Evolutionary conservation across 2,329 filamentous ascomycete species (phyloP), one percentile per base, ranked within the genome.

Genomic region (Chrysosphaeria jannelii): DNA sequence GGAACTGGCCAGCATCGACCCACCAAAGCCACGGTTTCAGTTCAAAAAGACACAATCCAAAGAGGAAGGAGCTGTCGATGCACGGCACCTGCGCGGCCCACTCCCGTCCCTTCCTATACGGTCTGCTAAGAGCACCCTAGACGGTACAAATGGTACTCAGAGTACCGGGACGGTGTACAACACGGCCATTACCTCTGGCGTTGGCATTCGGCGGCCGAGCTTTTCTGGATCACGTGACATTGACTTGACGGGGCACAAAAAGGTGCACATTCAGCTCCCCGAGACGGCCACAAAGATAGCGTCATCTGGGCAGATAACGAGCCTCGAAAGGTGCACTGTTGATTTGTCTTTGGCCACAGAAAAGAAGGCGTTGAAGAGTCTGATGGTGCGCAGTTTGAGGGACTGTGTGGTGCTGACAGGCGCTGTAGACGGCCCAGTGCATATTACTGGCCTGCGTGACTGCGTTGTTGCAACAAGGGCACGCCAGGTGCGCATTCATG

Each of bases 401-500:
- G 46, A 57, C 20, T 72, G 67, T 23, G 47, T 93, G 10, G 50
- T 97, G 13, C 48, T 91, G 9, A 71, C 68, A 19, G 78, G 79
- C 0, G 59, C 62, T 26, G 70, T 91, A 5, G 52, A 57, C 19
- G 85, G 85, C 0, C 62, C 85, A 1, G 64, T 69, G 6, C 81
- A 93, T 38, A 58, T 93, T 24, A 93, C 81, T 0, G 57, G 53
- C 1, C 47, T 90, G 2, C 47, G 52, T 23, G 51, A 75, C 34
- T 72, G 66, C 30, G 57, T 76, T n/a, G 43, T 89, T 9, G 62
- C 91, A 0, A 63, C 90, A 3, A 54, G 61, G 5, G 71, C 74
- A 24, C 57, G 70, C n/a, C 85, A 97, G 42, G 76, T 90, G 35
- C 61, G 85, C 12, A 81, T 97, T 49, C 85, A 97, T 40, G 70